A percentile compares a stretch with the other conserved stretches of the same genome.
phyloP scores from a whole-genome alignment of 1,139 yeast species.

The Neolecta irregularis region DNA sequence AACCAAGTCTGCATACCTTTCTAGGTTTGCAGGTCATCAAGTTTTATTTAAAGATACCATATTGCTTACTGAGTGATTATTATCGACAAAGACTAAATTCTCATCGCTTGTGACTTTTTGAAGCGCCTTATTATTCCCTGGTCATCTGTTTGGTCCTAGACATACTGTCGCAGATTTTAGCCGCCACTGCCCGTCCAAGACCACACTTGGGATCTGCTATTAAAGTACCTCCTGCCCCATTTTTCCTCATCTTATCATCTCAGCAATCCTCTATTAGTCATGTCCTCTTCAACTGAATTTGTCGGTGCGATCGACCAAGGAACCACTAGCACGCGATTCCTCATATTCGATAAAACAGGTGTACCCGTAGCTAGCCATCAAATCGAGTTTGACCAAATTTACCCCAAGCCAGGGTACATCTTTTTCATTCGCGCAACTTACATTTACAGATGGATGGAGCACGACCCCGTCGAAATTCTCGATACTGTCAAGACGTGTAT shows the following conservation, averaged over 20 bases:
- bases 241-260: background rate
- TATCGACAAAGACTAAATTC: too few species aligned
- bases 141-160: too few species aligned
- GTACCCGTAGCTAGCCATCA: slow-evolving; percentile 75
- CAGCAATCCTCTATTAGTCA: too few species aligned
- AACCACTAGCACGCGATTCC: slow-evolving; percentile 87
- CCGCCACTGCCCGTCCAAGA: slow-evolving; percentile 2
- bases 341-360: slow-evolving; percentile 59
- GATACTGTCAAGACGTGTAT: slow-evolving; percentile 43
- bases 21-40: too few species aligned
- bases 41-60: too few species aligned
- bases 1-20: too few species aligned
- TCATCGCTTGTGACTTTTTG: too few species aligned
- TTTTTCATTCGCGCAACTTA: slow-evolving; percentile 21
- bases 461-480: slow-evolving; percentile 74
- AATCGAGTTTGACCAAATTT: slow-evolving; percentile 43
- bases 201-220: background rate
- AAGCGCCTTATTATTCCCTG: too few species aligned
- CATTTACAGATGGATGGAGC: slow-evolving; percentile 59
- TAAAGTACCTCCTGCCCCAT: background rate
- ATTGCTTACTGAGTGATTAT: too few species aligned
- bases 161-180: too few species aligned
- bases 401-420: slow-evolving; percentile 27
- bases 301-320: slow-evolving; percentile 29
- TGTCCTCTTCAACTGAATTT: slow-evolving; percentile 7